These are phyloP conservation scores for Trypanosoma theileri DNA, from an alignment of 208 protist genomes.

Conservation along the genomic window DNA sequence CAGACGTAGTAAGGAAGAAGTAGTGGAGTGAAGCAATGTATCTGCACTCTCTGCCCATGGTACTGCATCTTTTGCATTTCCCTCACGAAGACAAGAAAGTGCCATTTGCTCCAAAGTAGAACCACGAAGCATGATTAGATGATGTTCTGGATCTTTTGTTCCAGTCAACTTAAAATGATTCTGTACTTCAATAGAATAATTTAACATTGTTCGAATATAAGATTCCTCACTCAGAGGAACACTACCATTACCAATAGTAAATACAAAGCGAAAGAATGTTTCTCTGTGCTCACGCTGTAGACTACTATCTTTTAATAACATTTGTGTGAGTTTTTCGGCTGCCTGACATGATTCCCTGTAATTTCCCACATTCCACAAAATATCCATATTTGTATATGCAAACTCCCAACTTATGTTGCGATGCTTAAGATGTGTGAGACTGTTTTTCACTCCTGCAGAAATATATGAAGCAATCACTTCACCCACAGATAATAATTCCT, in stretches of 20 bases:
- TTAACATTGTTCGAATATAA: constrained; percentile 28
- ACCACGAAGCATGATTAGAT: constrained; percentile 25
- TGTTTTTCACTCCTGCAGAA: constrained; percentile 3
- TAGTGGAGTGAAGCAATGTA: constrained; percentile 17
- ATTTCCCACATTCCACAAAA: constrained; percentile 34
- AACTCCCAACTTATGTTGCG: constrained; percentile 48
- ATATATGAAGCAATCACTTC: constrained; percentile 26
- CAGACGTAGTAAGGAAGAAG: constrained; percentile 26
- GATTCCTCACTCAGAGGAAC: constrained; percentile 8
- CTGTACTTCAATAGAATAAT: constrained; percentile 24
- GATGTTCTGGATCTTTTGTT: constrained; percentile 16
- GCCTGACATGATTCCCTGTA: constrained; percentile 23
- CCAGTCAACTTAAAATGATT: constrained; percentile 15
- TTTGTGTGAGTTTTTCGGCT: constrained; percentile 28
- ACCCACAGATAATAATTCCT: constrained; percentile 27
- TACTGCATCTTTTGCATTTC: constrained; percentile 19
- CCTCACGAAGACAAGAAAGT: constrained; percentile 31
- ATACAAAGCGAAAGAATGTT: constrained; percentile 63
- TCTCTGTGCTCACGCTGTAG: constrained; percentile 41
- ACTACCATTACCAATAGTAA: constrained; percentile 29
- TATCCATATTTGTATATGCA: constrained; percentile 48
- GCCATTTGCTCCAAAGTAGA: constrained; percentile 28
- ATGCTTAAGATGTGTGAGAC: constrained; percentile 22
- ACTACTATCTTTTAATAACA: constrained; percentile 22
- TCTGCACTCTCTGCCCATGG: constrained; percentile 27